Conservation (phyloP, 2,329 filamentous ascomycete species). For the Lachnellula cervina region DNA sequence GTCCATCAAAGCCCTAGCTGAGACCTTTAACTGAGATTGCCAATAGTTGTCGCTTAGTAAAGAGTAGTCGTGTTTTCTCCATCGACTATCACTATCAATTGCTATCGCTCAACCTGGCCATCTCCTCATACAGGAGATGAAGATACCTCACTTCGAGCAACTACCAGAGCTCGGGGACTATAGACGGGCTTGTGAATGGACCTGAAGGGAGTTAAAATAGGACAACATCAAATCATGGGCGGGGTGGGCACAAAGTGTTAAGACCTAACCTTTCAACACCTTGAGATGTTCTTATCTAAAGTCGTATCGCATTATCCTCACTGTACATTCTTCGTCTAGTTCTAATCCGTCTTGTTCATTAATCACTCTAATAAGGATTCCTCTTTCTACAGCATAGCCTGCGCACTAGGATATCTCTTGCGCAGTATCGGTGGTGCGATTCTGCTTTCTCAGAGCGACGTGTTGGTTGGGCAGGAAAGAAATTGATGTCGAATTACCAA, state of each 20-base stretch:
- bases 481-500: too few species aligned
- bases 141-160: too few species aligned
- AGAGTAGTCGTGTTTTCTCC: too few species aligned
- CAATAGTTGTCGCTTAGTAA: too few species aligned
- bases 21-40: too few species aligned
- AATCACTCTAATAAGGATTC: background rate
- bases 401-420: conserved; percentile 13
- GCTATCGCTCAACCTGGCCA: too few species aligned
- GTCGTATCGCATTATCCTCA: background rate
- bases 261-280: background rate
- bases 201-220: background rate
- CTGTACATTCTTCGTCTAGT: background rate
- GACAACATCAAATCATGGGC: background rate
- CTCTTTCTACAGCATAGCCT: conserved; percentile 1
- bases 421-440: too few species aligned
- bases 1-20: conserved; percentile 4
- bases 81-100: too few species aligned
- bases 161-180: too few species aligned
- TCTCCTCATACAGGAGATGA: too few species aligned
- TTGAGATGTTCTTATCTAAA: background rate
- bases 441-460: background rate
- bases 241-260: background rate
- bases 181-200: too few species aligned
- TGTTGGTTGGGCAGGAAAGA: background rate
- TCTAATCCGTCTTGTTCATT: background rate